Base-by-base conservation (phyloP, 768 basidiomycete genomes). In the Ephemerocybe angulata region DNA sequence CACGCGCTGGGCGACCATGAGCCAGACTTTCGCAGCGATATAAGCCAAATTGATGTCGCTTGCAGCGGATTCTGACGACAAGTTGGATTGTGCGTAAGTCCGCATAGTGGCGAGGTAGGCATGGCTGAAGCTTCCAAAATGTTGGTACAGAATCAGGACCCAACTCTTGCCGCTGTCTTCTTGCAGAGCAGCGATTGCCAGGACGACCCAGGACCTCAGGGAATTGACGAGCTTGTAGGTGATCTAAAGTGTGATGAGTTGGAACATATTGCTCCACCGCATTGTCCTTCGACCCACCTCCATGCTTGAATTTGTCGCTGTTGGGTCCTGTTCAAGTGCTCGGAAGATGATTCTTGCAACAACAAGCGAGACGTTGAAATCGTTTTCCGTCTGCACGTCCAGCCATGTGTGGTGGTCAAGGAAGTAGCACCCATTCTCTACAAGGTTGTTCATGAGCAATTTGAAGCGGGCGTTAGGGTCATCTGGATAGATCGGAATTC, bases 41-140 rank as follows among this genome's bases (percentile, higher is more conserved):
- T 85, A 87, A 1, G 84, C 85, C 60, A 85, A 79, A 63, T 87
- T 88, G 43, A 90, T 74, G 57, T 86, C 85, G 0, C 76, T 72
- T 30, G 79, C 78, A 4, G 77, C 78, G 4, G 72, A 63, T 28
- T 82, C 78, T 10, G 74, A 64, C 12, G 71, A 65, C 33, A 63
- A 63, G 4, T 67, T 65, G 10, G 71, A 70, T 37, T 73, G 71
- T 13, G 70, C 63, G 54, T 75, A 78, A 3, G 64, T 56, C 24
- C 74, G 71, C 55, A 88, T 68, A 3, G 79, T 70, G 22, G 60
- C 67, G 59, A 76, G 73, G 62, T 85, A 84, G 3, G 71, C 65
- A 22, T 60, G 56, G 13, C 78, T 71, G 62, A 88, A 89, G 11
- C 69, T 65, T 10, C 72, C 56, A 31, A 90, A 74, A 56, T 84